Evolutionary conservation across 2,329 filamentous ascomycete species (phyloP).

Genomic region (Alternaria metachromatica): DNA sequence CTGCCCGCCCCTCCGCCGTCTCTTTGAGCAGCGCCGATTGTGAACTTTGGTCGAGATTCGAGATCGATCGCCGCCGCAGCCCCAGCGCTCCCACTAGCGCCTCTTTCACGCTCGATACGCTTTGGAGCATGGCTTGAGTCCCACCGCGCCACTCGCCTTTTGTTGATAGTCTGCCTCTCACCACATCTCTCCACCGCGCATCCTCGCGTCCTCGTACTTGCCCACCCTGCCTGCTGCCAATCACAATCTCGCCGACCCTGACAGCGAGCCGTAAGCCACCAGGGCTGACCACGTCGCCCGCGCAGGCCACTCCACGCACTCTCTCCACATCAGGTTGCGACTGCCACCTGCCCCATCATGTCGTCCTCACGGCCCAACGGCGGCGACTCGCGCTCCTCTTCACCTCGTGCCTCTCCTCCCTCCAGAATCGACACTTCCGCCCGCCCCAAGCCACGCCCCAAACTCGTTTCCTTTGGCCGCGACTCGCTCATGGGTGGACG

Average conservation of each 20-base stretch:
- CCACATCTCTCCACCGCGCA: conserved; percentile 10
- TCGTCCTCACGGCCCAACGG: conserved; percentile 10
- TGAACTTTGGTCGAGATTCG: background rate
- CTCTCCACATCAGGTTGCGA: conserved; percentile 4
- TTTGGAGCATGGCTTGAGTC: conserved; percentile 1
- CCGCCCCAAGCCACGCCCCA: conserved; percentile 31
- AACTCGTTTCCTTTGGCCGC: conserved; percentile 47
- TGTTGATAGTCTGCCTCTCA: conserved; percentile 12
- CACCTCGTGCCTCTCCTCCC: conserved; percentile 21
- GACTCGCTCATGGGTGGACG: conserved; percentile 29
- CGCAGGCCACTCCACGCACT: conserved; percentile 15
- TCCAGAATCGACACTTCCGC: conserved; percentile 26
- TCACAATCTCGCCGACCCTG: conserved; percentile 16
- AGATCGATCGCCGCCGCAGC: background rate
- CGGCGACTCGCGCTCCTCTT: conserved; percentile 19
- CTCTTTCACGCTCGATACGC: conserved; percentile 1
- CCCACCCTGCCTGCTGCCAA: conserved; percentile 19
- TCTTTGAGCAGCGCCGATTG: background rate
- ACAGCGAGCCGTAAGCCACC: conserved; percentile 3
- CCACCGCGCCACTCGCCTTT: conserved; percentile 2
- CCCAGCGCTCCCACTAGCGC: conserved; percentile 10
- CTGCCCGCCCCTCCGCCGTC: background rate
- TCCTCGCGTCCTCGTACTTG: background rate
- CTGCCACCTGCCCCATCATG: conserved; percentile 15
- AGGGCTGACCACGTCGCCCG: conserved; percentile 23